These are phyloP conservation scores for Neurospora tetraspora DNA, from an alignment of 495 filamentous ascomycete species.

Conservation along the genomic window DNA sequence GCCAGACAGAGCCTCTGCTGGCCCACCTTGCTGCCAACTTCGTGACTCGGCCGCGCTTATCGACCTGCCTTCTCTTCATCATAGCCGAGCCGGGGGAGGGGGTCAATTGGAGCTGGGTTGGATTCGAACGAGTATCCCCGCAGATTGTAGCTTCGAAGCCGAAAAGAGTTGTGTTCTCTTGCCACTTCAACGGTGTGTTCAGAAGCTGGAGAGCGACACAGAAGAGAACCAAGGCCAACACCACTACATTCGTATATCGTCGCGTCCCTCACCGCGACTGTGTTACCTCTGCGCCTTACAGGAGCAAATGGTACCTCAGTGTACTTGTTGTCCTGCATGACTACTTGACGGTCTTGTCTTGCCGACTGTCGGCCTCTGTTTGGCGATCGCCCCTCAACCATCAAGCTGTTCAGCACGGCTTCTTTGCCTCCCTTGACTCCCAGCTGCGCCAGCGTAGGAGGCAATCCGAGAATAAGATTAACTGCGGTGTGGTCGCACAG, in stretches of 20 bases:
- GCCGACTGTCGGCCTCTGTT: slow-evolving; percentile 15
- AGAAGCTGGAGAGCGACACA: background rate
- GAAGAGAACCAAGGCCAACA: background rate
- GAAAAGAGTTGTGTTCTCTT: background rate
- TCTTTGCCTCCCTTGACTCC: background rate
- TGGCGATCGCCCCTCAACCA: slow-evolving; percentile 17
- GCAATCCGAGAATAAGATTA: slow-evolving; percentile 12
- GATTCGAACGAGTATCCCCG: background rate
- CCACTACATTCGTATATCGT: background rate
- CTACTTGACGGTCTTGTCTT: slow-evolving; percentile 16
- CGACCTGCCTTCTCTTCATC: background rate
- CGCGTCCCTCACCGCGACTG: slow-evolving; percentile 5
- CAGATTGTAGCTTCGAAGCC: background rate
- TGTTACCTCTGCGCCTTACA: slow-evolving; percentile 12
- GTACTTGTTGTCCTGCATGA: slow-evolving; percentile 23
- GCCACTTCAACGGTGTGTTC: background rate
- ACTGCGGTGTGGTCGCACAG: slow-evolving; percentile 22
- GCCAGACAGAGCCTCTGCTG: background rate
- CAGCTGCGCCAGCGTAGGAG: slow-evolving; percentile 9
- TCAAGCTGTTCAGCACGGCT: slow-evolving; percentile 7
- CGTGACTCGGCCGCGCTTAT: background rate
- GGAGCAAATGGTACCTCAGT: slow-evolving; percentile 4
- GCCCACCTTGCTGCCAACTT: background rate
- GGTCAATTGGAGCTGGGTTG: background rate
- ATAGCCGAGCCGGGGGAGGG: background rate